phyloP scores from a whole-genome alignment of 2,329 filamentous ascomycete genomes.

The Phoma herbarum region DNA sequence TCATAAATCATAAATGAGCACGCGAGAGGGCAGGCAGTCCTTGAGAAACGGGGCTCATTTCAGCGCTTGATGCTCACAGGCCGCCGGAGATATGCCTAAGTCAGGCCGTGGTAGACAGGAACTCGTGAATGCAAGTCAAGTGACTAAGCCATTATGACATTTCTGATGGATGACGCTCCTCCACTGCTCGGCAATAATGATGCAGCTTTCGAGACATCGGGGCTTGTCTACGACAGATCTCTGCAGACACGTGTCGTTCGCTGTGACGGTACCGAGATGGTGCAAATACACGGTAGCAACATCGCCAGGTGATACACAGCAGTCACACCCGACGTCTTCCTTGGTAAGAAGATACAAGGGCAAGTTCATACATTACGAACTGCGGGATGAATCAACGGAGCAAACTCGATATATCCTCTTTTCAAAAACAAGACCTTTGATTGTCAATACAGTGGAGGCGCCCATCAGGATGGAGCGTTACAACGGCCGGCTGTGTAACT shows the following conservation, averaged over 20 bases:
- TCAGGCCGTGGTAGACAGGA: no score
- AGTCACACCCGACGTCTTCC: not conserved
- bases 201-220: no score
- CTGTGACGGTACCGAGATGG: not conserved
- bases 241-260: not conserved
- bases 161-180: no score
- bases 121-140: no score
- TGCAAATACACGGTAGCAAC: not conserved
- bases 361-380: not conserved
- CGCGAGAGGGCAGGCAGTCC: no score
- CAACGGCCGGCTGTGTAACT: constrained; percentile 27
- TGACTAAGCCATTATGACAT: no score
- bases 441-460: not conserved
- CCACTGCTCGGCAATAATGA: no score
- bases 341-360: not conserved
- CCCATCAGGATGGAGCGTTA: constrained; percentile 18
- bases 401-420: constrained; percentile 1
- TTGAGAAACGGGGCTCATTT: no score
- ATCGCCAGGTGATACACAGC: not conserved
- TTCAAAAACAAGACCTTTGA: not conserved
- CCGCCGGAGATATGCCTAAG: no score
- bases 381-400: no score
- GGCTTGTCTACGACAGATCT: not conserved
- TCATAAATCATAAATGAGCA: no score
- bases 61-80: no score